Evolutionary conservation across 2,329 filamentous ascomycete genomes (phyloP).

Genomic region (Sclerotinia sclerotiorum): DNA sequence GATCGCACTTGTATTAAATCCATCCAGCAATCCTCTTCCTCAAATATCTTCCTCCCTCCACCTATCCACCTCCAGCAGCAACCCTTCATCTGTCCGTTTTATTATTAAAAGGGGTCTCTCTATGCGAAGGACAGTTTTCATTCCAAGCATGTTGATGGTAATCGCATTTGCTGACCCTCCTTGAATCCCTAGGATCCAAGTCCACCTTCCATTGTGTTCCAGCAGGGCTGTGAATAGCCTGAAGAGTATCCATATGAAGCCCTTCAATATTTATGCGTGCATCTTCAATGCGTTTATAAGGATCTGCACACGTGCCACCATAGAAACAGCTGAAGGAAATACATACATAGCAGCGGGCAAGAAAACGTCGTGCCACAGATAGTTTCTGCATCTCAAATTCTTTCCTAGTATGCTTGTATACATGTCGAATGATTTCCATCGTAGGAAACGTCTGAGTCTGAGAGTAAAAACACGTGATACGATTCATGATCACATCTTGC

Average conservation of each 20-base stretch:
- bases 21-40: neutral
- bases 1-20: neutral
- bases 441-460: neutral
- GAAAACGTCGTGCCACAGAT: neutral
- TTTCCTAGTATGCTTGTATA: neutral
- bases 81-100: neutral
- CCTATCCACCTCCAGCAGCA: neutral
- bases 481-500: constrained; percentile 4
- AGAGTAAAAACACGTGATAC: neutral
- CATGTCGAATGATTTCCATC: neutral
- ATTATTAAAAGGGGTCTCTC: neutral
- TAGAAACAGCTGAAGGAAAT: neutral
- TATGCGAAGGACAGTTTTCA: neutral
- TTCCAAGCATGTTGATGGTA: constrained; percentile 9
- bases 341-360: neutral
- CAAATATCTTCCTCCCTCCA: too few relatives aligned
- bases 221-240: neutral
- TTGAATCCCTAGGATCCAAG: neutral
- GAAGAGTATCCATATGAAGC: neutral
- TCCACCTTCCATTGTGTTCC: neutral
- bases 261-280: neutral
- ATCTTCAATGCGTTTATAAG: neutral
- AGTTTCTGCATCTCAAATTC: too few relatives aligned
- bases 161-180: neutral
- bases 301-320: neutral